Conservation (phyloP, 352 stramenopile species). For the Thraustotheca clavata region DNA sequence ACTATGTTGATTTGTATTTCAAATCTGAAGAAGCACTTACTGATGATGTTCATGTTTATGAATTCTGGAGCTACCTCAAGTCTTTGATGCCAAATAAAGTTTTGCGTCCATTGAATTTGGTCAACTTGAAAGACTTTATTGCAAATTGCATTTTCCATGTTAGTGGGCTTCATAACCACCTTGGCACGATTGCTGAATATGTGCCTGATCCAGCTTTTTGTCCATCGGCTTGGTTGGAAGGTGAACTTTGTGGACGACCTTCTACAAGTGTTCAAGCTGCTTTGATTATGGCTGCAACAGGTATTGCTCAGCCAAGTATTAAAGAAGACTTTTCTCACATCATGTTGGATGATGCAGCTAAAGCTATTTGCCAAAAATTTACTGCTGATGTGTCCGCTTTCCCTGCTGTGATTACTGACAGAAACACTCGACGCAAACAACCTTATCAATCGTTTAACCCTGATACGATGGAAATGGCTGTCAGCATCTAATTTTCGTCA, state of each 20-base stretch:
- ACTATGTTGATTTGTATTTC: slow-evolving; percentile 19
- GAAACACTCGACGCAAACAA: neutral
- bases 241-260: neutral
- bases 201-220: slow-evolving; percentile 12
- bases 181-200: slow-evolving; percentile 10
- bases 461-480: slow-evolving; percentile 2
- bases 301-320: neutral
- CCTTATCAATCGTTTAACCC: neutral
- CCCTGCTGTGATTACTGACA: neutral
- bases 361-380: neutral
- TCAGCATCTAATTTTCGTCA: neutral
- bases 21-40: neutral
- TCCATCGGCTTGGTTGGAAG: slow-evolving; percentile 1
- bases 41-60: neutral
- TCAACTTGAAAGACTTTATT: neutral
- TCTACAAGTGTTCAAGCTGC: neutral
- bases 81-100: neutral
- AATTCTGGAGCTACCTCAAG: slow-evolving; percentile 3
- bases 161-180: slow-evolving; percentile 11
- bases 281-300: slow-evolving; percentile 7
- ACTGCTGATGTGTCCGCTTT: neutral
- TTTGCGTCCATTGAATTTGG: neutral
- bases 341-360: slow-evolving; percentile 1
- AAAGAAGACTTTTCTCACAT: slow-evolving; percentile 14
- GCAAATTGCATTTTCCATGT: slow-evolving; percentile 1